Conservation (phyloP, 192 early-diverging fungal species). For the Coemansia sp. region DNA sequence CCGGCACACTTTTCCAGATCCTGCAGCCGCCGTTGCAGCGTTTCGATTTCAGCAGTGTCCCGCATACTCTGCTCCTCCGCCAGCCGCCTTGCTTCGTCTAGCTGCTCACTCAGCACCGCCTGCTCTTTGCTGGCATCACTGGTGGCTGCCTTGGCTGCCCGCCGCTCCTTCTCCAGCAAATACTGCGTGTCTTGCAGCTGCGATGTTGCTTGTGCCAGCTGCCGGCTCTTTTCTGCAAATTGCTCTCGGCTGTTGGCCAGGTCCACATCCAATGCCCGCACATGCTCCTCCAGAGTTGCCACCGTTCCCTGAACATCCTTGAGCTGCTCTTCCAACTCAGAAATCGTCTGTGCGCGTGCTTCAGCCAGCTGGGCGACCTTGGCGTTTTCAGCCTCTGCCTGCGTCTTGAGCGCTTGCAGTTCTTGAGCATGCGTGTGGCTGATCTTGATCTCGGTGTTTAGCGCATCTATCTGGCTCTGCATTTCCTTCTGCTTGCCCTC, state of each 20-base stretch:
- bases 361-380: conserved; percentile 5
- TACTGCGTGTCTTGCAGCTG: conserved; percentile 49
- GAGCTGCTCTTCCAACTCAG: conserved; percentile 19
- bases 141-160: conserved; percentile 10
- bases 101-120: conserved; percentile 17
- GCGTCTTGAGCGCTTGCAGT: neutral
- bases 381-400: conserved; percentile 1
- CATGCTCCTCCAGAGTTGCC: conserved; percentile 30
- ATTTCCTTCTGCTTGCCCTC: conserved; percentile 27
- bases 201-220: conserved; percentile 28
- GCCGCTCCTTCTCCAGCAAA: conserved; percentile 39
- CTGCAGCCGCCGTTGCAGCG: conserved; percentile 22
- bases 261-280: conserved; percentile 42
- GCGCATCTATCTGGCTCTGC: conserved; percentile 13
- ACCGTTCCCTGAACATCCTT: conserved; percentile 19
- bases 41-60: conserved; percentile 16
- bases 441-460: neutral
- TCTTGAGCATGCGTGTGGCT: neutral
- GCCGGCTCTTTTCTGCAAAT: conserved; percentile 50
- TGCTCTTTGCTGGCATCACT: conserved; percentile 25
- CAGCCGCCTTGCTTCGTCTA: conserved; percentile 22
- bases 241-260: conserved; percentile 50
- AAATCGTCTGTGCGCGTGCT: conserved; percentile 2
- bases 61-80: conserved; percentile 15
- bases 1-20: conserved; percentile 24